A percentile compares a stretch with the other conserved stretches of the same genome.
phyloP scores from a whole-genome alignment of 2,329 filamentous ascomycete species.

The Mycosphaerella arachidis region DNA sequence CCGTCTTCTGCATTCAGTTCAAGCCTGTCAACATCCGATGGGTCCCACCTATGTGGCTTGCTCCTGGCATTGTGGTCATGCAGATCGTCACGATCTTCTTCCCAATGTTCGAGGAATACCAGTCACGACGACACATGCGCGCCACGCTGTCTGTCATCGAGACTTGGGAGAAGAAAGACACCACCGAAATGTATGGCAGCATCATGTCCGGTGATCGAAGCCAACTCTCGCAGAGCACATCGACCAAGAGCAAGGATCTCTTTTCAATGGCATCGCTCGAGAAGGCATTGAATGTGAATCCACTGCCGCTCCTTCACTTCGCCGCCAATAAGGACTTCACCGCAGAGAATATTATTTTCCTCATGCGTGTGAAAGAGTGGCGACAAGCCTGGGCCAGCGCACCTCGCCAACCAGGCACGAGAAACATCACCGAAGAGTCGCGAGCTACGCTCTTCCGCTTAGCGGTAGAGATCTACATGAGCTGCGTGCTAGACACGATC shows the following conservation, averaged over 20 bases:
- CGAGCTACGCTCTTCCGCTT: slow-evolving; percentile 46
- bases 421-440: slow-evolving; percentile 12
- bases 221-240: slow-evolving; percentile 5
- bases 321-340: slow-evolving; percentile 64
- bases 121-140: slow-evolving; percentile 32
- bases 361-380: slow-evolving; percentile 53
- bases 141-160: slow-evolving; percentile 34
- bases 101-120: slow-evolving; percentile 55
- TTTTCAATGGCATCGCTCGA: slow-evolving; percentile 61
- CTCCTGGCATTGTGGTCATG: slow-evolving; percentile 57
- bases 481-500: slow-evolving; percentile 56
- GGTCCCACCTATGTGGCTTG: slow-evolving; percentile 60
- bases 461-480: slow-evolving; percentile 58
- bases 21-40: slow-evolving; percentile 47
- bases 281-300: slow-evolving; percentile 55
- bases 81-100: slow-evolving; percentile 62
- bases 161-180: slow-evolving; percentile 13
- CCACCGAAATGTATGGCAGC: not conserved
- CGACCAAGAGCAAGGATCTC: slow-evolving; percentile 31
- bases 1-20: slow-evolving; percentile 52
- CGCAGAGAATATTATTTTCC: slow-evolving; percentile 66
- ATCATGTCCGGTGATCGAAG: not conserved
- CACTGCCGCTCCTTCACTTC: slow-evolving; percentile 58
- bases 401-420: slow-evolving; percentile 11
- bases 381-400: slow-evolving; percentile 15